phyloP scores from a whole-genome alignment of 2,329 filamentous ascomycete genomes.

The Colletotrichum paranaense region DNA sequence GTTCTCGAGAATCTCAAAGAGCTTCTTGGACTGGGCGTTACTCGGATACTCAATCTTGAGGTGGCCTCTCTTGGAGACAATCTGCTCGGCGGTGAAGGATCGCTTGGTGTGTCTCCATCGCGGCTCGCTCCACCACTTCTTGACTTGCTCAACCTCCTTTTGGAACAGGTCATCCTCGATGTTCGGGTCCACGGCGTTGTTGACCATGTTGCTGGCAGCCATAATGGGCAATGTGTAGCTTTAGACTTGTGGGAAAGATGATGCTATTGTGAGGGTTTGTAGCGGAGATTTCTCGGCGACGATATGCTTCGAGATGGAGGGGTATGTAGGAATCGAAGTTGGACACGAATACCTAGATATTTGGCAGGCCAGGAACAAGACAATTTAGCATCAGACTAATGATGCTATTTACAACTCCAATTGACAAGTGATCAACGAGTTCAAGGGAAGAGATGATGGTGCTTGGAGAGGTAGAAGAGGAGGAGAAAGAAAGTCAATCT shows the following conservation, averaged over 20 bases:
- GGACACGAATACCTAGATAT: not conserved
- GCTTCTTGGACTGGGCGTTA: conserved; percentile 90
- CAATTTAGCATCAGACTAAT: conserved; percentile 1
- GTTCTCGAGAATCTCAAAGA: conserved; percentile 89
- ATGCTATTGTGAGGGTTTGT: not conserved
- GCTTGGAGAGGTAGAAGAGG: conserved; percentile 25
- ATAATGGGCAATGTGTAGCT: conserved; percentile 51
- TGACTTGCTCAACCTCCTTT: conserved; percentile 86
- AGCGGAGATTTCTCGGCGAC: not conserved
- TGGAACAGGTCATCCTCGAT: conserved; percentile 76
- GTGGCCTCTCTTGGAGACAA: conserved; percentile 93
- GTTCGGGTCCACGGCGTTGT: conserved; percentile 65
- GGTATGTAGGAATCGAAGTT: not conserved
- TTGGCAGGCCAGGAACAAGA: not conserved
- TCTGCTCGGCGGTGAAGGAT: conserved; percentile 95
- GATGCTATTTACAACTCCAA: conserved; percentile 35
- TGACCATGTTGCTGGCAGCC: conserved; percentile 73
- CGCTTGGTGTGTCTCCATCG: conserved; percentile 94
- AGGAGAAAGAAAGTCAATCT: conserved; percentile 35
- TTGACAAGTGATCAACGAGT: conserved; percentile 4
- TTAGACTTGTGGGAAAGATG: not conserved
- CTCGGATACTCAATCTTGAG: conserved; percentile 92
- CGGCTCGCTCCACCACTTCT: conserved; percentile 93
- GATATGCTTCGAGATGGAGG: not conserved
- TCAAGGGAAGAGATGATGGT: conserved; percentile 15